phyloP scores from a whole-genome alignment of 345 rosid genomes.

The Raphanus raphanistrum region DNA sequence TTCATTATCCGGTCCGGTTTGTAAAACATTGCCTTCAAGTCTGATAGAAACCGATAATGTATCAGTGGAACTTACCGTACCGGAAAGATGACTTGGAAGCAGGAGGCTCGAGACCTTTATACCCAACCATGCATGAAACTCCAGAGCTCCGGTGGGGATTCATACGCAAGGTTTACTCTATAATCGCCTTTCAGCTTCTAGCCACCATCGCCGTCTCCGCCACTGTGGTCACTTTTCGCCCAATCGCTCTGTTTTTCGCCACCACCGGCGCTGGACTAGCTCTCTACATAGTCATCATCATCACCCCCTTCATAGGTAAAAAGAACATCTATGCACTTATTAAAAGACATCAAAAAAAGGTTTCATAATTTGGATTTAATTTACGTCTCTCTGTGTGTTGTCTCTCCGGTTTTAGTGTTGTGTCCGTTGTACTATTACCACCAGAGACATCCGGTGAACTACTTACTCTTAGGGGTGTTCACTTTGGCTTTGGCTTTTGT shows the following conservation, averaged over 20 bases:
- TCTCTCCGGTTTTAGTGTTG: slow-evolving; percentile 45
- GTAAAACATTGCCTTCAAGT: neutral
- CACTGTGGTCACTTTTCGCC: slow-evolving; percentile 60
- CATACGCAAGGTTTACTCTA: slow-evolving; percentile 72
- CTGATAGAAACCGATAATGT: slow-evolving; percentile 1
- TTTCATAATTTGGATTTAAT: no score
- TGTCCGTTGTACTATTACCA: slow-evolving; percentile 79
- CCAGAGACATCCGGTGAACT: slow-evolving; percentile 82
- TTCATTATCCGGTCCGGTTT: no score
- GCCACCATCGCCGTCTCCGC: slow-evolving; percentile 68
- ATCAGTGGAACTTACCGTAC: slow-evolving; percentile 53
- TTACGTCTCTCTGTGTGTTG: no score
- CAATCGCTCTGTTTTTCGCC: slow-evolving; percentile 61
- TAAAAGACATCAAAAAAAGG: no score
- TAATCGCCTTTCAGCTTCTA: slow-evolving; percentile 65
- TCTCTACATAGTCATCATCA: slow-evolving; percentile 62
- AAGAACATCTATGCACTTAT: no score
- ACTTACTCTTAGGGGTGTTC: slow-evolving; percentile 66
- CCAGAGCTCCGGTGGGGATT: slow-evolving; percentile 84
- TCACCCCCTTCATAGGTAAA: slow-evolving; percentile 60
- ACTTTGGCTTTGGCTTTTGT: slow-evolving; percentile 62
- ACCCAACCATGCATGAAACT: slow-evolving; percentile 71
- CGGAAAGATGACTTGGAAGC: slow-evolving; percentile 65
- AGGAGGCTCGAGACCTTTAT: slow-evolving; percentile 66
- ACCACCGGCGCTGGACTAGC: slow-evolving; percentile 57